phyloP scores from a whole-genome alignment of 2,329 filamentous ascomycete genomes.

The Botrytis aclada region DNA sequence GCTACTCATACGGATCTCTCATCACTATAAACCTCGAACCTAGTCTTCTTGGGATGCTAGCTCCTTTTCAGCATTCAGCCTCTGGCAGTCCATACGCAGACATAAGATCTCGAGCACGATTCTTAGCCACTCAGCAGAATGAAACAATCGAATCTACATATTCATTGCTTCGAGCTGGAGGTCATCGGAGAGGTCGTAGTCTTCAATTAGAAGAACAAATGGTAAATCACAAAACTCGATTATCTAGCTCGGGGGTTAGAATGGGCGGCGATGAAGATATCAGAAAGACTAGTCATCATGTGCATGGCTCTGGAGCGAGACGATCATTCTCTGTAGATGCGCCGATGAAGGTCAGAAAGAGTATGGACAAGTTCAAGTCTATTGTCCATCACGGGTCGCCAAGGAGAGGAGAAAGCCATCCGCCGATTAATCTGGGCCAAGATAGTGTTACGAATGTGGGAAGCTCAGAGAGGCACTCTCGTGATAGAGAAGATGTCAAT shows the following conservation, averaged over 20 bases:
- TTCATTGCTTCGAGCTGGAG: conserved; percentile 23
- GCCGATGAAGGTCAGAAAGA: conserved; percentile 39
- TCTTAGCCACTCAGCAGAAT: conserved; percentile 62
- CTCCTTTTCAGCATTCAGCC: conserved; percentile 55
- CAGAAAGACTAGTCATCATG: conserved; percentile 40
- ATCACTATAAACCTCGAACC: conserved; percentile 71
- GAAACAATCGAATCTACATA: conserved; percentile 27
- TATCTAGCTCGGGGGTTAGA: conserved; percentile 30
- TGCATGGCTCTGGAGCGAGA: conserved; percentile 20
- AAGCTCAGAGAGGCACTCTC: background rate
- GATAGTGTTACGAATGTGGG: background rate
- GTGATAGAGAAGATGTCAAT: background rate
- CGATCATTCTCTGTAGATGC: conserved; percentile 36
- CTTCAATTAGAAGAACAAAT: conserved; percentile 25
- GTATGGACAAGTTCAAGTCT: conserved; percentile 42
- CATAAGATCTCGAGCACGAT: conserved; percentile 66
- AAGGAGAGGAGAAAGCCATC: background rate
- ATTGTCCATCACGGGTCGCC: conserved; percentile 25
- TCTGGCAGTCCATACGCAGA: conserved; percentile 61
- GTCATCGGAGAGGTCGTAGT: conserved; percentile 24
- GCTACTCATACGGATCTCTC: conserved; percentile 90
- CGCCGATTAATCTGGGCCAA: background rate
- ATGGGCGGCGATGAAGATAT: conserved; percentile 38
- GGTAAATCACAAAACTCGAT: conserved; percentile 25
- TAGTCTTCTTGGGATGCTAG: conserved; percentile 41